A percentile compares a stretch with the other conserved stretches of the same genome.
phyloP scores from a whole-genome alignment of 176 grass and related monocot species.

The Raddia distichophylla region DNA sequence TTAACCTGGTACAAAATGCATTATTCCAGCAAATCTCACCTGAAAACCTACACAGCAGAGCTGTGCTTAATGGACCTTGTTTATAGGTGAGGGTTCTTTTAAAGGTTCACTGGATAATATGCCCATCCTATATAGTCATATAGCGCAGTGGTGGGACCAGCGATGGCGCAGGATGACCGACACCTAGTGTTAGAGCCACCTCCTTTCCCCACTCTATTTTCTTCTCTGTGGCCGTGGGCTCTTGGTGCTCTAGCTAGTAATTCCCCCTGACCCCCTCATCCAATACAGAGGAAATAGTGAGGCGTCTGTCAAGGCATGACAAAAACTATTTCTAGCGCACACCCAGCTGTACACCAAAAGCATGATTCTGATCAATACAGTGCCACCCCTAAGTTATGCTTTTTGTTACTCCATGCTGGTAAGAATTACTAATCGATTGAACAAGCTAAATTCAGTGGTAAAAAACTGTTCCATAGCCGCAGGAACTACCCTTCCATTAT shows the following conservation, averaged over 20 bases:
- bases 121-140: not conserved
- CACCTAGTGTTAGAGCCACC: too few species aligned
- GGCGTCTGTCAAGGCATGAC: too few species aligned
- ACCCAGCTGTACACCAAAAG: not conserved
- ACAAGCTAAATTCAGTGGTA: not conserved
- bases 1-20: constrained; percentile 9
- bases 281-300: too few species aligned
- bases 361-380: not conserved
- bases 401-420: not conserved
- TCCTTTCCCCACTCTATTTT: too few species aligned
- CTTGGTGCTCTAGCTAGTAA: too few species aligned
- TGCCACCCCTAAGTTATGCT: not conserved
- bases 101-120: not conserved
- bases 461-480: not conserved
- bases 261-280: too few species aligned
- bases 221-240: too few species aligned
- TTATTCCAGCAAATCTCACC: not conserved
- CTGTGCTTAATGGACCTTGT: not conserved
- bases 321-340: not conserved
- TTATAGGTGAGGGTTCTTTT: not conserved
- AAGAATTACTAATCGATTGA: not conserved
- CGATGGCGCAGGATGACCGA: too few species aligned
- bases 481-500: not conserved
- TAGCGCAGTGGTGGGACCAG: too few species aligned
- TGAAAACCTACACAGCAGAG: not conserved